Evolutionary conservation across 2,329 filamentous ascomycete genomes (phyloP).

Genomic region (Balansia obtecta): DNA sequence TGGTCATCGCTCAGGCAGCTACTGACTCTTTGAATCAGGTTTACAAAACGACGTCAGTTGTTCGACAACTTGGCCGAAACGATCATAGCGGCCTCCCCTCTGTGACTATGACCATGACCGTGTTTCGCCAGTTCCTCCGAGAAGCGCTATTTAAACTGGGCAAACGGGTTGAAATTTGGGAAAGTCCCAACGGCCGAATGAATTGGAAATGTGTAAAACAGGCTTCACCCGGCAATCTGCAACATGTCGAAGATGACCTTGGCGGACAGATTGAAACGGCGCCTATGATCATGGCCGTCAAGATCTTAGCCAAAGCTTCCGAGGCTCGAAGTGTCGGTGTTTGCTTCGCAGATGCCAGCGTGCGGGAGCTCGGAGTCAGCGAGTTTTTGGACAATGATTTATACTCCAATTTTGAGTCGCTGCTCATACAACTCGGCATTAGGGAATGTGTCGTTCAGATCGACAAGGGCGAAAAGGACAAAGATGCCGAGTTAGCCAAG

Average conservation of each 20-base stretch:
- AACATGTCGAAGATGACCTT: conserved; percentile 93
- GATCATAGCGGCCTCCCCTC: conserved; percentile 79
- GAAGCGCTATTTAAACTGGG: conserved; percentile 87
- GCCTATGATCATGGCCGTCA: conserved; percentile 90
- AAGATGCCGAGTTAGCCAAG: conserved; percentile 81
- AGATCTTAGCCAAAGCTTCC: conserved; percentile 74
- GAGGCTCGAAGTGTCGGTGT: conserved; percentile 84
- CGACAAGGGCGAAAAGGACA: conserved; percentile 69
- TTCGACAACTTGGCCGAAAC: conserved; percentile 76
- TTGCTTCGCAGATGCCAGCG: conserved; percentile 94
- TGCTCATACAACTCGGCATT: conserved; percentile 91
- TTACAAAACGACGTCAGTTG: conserved; percentile 94
- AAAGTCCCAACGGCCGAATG: conserved; percentile 61
- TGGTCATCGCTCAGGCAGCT: not conserved
- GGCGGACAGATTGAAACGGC: conserved; percentile 77
- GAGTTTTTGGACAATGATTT: conserved; percentile 98
- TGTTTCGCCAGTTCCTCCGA: conserved; percentile 88
- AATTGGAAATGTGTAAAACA: conserved; percentile 89
- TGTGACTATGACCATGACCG: conserved; percentile 89
- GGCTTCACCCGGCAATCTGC: conserved; percentile 88
- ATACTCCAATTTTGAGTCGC: conserved; percentile 93
- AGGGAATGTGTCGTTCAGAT: conserved; percentile 83
- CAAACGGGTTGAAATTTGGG: conserved; percentile 85
- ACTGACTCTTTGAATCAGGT: conserved; percentile 39
- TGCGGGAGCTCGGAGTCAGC: conserved; percentile 87